A percentile compares a stretch with the other conserved stretches of the same genome.
Evolutionary conservation across 495 filamentous ascomycete genomes (phyloP).

Genomic region (Tetracladium setigerum): DNA sequence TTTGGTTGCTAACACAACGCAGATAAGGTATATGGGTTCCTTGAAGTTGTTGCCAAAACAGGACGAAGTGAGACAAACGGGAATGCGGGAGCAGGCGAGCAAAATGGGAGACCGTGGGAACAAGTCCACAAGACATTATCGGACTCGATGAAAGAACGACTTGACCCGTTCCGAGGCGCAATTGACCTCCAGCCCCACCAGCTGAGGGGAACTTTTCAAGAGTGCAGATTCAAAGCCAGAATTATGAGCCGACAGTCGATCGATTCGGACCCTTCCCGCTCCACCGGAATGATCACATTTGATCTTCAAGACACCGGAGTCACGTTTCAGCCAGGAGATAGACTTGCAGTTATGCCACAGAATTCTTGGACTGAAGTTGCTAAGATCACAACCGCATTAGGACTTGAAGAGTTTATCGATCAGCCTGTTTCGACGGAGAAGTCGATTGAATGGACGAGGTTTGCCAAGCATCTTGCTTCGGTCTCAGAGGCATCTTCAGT

Average conservation of each 20-base stretch:
- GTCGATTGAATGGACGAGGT: constrained; percentile 22
- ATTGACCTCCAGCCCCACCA: constrained; percentile 23
- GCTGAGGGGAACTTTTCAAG: constrained; percentile 25
- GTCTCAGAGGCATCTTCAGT: constrained; percentile 1
- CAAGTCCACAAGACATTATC: constrained; percentile 26
- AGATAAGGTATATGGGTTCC: constrained; percentile 28
- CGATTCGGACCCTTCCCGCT: constrained; percentile 18
- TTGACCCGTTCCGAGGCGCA: constrained; percentile 22
- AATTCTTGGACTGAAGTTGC: constrained; percentile 21
- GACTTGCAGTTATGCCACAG: constrained; percentile 25
- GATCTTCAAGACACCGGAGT: constrained; percentile 22
- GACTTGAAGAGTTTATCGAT: constrained; percentile 19
- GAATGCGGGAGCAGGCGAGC: constrained; percentile 20
- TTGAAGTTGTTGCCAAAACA: constrained; percentile 28
- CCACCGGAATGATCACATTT: constrained; percentile 23
- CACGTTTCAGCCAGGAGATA: constrained; percentile 25
- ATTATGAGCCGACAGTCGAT: constrained; percentile 17
- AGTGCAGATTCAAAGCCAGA: constrained; percentile 22
- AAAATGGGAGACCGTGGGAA: constrained; percentile 24
- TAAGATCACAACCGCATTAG: constrained; percentile 20
- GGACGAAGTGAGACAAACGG: constrained; percentile 27
- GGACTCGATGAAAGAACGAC: constrained; percentile 26
- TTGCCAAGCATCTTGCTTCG: constrained; percentile 18
- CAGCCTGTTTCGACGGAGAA: constrained; percentile 18
- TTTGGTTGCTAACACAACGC: background rate